phyloP scores from a whole-genome alignment of 495 filamentous ascomycete genomes.

The Trichoderma virens region DNA sequence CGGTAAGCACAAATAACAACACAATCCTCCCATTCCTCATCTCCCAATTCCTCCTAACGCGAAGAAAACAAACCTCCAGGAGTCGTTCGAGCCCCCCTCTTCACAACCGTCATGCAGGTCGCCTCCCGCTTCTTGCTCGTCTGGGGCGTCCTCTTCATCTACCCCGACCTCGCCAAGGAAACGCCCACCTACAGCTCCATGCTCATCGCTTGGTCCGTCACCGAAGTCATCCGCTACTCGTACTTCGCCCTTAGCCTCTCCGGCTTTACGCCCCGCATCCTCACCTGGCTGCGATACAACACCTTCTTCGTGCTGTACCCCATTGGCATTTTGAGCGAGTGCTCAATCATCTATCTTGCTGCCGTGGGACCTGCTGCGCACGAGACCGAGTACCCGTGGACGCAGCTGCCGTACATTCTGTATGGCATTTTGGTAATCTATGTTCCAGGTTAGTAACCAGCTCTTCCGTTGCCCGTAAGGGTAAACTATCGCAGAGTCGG shows the following conservation, averaged over 20 bases:
- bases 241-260: conserved; percentile 73
- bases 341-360: conserved; percentile 63
- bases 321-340: conserved; percentile 80
- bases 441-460: conserved; percentile 60
- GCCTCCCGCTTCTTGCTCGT: conserved; percentile 73
- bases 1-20: conserved; percentile 36
- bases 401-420: conserved; percentile 11
- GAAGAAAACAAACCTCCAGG: conserved; percentile 34
- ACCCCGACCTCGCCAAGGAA: conserved; percentile 47
- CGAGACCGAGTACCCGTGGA: conserved; percentile 24
- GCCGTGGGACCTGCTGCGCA: conserved; percentile 52
- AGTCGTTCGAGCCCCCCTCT: conserved; percentile 73
- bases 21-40: background rate
- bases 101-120: conserved; percentile 87
- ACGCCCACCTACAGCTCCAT: conserved; percentile 53
- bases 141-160: conserved; percentile 66
- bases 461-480: too few relatives aligned
- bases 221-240: conserved; percentile 81
- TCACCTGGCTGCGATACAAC: conserved; percentile 88
- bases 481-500: too few relatives aligned
- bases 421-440: conserved; percentile 57
- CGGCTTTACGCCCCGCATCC: conserved; percentile 47
- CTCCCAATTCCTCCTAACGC: conserved; percentile 3
- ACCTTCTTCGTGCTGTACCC: conserved; percentile 91
- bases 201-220: conserved; percentile 75